These are phyloP conservation scores for Trametes gibbosa DNA, from an alignment of 768 basidiomycete genomes.

Conservation along the genomic window DNA sequence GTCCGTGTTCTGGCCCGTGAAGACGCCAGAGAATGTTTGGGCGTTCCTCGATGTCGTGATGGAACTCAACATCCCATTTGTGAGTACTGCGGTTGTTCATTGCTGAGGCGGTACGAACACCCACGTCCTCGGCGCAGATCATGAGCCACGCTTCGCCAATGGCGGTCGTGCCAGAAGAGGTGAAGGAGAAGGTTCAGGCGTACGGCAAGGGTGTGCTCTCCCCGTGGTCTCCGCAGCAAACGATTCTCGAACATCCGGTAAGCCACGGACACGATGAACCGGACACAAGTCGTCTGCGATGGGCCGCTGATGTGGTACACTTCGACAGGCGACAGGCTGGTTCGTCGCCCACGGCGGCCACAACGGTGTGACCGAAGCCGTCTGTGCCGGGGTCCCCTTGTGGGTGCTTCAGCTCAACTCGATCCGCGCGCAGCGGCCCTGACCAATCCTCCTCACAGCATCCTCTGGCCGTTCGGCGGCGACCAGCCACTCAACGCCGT, in stretches of 20 bases:
- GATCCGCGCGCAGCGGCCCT: background rate
- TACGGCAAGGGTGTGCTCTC: constrained; percentile 6
- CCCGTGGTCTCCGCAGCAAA: constrained; percentile 6
- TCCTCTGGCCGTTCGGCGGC: constrained; percentile 4
- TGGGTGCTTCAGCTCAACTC: background rate
- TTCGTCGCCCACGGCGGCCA: constrained; percentile 11
- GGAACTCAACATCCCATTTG: constrained; percentile 20
- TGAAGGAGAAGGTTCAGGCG: background rate
- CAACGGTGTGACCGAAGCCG: constrained; percentile 1
- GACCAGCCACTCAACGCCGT: constrained; percentile 13
- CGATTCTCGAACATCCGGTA: constrained; percentile 4
- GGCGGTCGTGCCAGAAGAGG: constrained; percentile 8
- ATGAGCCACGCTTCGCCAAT: constrained; percentile 14
- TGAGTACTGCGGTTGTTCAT: background rate
- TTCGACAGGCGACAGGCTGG: constrained; percentile 4
- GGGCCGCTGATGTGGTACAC: background rate
- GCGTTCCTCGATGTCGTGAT: constrained; percentile 22
- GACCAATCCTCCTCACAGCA: background rate
- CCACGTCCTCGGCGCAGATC: background rate
- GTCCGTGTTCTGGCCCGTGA: constrained; percentile 19
- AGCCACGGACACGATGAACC: background rate
- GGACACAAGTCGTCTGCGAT: background rate
- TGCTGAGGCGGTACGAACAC: background rate
- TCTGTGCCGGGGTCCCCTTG: constrained; percentile 8
- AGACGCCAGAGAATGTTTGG: constrained; percentile 18